Evolutionary conservation across 306 rosid species (phyloP).

Genomic region (Prunus davidiana): DNA sequence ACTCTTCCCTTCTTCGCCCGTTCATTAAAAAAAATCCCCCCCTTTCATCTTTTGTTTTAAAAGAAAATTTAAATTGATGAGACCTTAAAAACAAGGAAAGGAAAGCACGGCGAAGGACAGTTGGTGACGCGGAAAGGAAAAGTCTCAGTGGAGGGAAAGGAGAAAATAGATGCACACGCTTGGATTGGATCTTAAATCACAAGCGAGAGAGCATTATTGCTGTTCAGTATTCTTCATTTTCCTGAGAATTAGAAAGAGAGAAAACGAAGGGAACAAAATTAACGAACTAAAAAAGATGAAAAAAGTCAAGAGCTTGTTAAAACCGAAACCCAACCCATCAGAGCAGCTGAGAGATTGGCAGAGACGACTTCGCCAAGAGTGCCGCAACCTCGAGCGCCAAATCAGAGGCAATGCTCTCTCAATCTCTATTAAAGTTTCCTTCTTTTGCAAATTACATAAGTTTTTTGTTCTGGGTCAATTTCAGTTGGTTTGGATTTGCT

Average conservation of each 20-base stretch:
- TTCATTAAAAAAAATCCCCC: no score
- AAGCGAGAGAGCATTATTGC: background rate
- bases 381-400: conserved; percentile 89
- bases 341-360: conserved; percentile 82
- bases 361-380: conserved; percentile 82
- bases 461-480: background rate
- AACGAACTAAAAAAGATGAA: conserved; percentile 41
- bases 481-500: background rate
- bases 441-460: background rate
- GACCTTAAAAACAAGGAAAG: background rate
- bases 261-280: background rate
- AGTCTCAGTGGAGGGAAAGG: background rate
- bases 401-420: conserved; percentile 57
- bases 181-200: background rate
- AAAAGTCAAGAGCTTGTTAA: conserved; percentile 66
- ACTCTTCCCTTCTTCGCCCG: no score
- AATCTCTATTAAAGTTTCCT: conserved; percentile 1
- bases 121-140: conserved; percentile 9
- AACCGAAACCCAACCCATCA: conserved; percentile 70
- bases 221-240: background rate
- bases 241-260: background rate
- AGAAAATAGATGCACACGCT: background rate
- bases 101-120: background rate
- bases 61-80: no score
- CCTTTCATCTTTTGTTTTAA: no score